Base-by-base conservation (phyloP, 768 basidiomycete genomes). In the Boletus pseudopeckii region DNA sequence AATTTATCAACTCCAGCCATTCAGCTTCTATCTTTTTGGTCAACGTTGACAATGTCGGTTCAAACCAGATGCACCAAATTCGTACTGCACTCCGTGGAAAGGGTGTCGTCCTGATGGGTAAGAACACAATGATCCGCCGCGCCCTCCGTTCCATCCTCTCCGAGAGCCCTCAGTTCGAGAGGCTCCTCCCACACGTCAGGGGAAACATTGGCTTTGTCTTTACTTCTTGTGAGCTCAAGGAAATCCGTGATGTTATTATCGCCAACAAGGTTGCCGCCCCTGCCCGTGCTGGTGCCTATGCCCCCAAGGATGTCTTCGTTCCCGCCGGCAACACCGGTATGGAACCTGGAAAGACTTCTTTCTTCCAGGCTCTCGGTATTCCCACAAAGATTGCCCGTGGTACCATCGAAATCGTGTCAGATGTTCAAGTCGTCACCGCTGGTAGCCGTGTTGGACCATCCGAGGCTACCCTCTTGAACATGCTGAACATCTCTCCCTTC, bases 71-170 rank as follows among this genome's bases (percentile, higher is more conserved):
- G 89, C 94, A 97, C 70, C 93, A 96, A 74, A 95, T 96, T 61
- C 93, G 90, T 80, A 88, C 86, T 50, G 80, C 95, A 47, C 92
- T 99, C 74, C 92, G 97, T 66, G 93, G 94, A 68, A 93, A 91
- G 74, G 97, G 92, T 79, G 77, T 94, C 56, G 94, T 99, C 62
- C 76, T 99, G 66, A 99, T 99, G 97, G 97, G 97, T 71, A 99
- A 99, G 80, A 99, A 99, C 86, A 99, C 97, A 71, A 98, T 98
- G 96, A 95, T 99, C 67, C 92, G 97, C 78, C 92, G 97, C 66
- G 97, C 94, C 56, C 83, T 99, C 58, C 93, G 97, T 60, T 80
- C 86, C 67, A 85, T 98, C 75, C 85, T 98, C 69, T 56, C 81
- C 61, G 97, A 98, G 65, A 80, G 77, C 80, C 97, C 96, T 50